Evolutionary conservation across 805 yeast species (phyloP).

Genomic region (Candida maris): DNA sequence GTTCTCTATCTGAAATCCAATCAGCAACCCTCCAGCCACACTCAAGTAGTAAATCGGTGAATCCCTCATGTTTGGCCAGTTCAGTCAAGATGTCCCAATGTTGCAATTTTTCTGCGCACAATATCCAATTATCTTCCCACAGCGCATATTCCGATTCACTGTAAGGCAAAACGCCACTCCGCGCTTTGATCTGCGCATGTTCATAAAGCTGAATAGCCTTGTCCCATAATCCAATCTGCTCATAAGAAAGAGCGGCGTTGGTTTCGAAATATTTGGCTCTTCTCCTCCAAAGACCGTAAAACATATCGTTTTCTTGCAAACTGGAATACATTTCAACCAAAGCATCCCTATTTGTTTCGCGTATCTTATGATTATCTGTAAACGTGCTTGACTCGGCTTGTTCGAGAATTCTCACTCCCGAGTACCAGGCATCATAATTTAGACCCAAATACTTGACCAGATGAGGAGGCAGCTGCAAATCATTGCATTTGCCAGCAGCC

Average conservation of each 20-base stretch:
- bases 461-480: conserved; percentile 87
- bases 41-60: conserved; percentile 89
- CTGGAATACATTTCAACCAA: conserved; percentile 83
- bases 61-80: conserved; percentile 95
- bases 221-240: conserved; percentile 93
- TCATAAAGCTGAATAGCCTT: conserved; percentile 92
- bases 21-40: conserved; percentile 99
- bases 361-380: conserved; percentile 64
- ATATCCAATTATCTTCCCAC: conserved; percentile 99
- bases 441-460: conserved; percentile 82
- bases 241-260: conserved; percentile 86
- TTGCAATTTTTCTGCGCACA: conserved; percentile 94
- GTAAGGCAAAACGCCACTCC: conserved; percentile 92
- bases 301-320: conserved; percentile 92
- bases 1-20: conserved; percentile 94
- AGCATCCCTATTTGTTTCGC: conserved; percentile 87
- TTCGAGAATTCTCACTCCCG: conserved; percentile 81
- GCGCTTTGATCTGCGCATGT: conserved; percentile 92
- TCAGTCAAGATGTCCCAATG: conserved; percentile 98
- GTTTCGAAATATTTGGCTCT: conserved; percentile 94
- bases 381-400: conserved; percentile 46
- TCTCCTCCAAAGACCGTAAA: conserved; percentile 96
- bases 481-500: conserved; percentile 73
- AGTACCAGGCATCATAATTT: conserved; percentile 88
- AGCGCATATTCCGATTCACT: conserved; percentile 91